phyloP scores from a whole-genome alignment of 2,329 filamentous ascomycete species.

The Parasarocladium wereldwijsianum region DNA sequence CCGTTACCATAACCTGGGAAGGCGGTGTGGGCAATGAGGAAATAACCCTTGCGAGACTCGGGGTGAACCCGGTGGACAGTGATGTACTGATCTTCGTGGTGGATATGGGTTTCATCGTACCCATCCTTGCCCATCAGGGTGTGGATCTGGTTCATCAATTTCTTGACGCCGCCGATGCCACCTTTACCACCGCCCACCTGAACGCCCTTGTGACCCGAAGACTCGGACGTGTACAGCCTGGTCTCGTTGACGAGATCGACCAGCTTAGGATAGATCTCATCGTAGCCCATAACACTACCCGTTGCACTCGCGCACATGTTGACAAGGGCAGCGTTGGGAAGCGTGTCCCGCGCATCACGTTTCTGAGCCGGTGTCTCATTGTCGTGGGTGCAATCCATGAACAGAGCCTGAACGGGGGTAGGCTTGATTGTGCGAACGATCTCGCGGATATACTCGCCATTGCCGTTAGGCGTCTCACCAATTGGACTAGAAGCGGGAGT shows the following conservation, averaged over 20 bases:
- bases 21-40: constrained; percentile 89
- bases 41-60: constrained; percentile 81
- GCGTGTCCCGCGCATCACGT: constrained; percentile 80
- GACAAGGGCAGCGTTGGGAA: constrained; percentile 86
- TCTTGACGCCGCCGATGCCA: constrained; percentile 84
- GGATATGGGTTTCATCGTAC: constrained; percentile 90
- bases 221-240: constrained; percentile 65
- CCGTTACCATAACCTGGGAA: constrained; percentile 82
- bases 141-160: constrained; percentile 87
- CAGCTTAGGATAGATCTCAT: constrained; percentile 86
- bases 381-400: constrained; percentile 99
- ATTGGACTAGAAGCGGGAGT: constrained; percentile 17
- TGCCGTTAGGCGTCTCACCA: constrained; percentile 13
- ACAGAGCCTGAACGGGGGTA: constrained; percentile 81
- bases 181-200: constrained; percentile 56
- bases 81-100: constrained; percentile 91
- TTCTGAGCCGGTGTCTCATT: constrained; percentile 95
- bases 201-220: constrained; percentile 44
- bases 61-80: constrained; percentile 94
- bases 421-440: constrained; percentile 69
- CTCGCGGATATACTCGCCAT: constrained; percentile 33
- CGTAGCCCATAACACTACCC: constrained; percentile 95
- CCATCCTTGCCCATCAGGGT: constrained; percentile 89
- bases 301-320: constrained; percentile 92
- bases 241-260: constrained; percentile 90